phyloP scores from a whole-genome alignment of 768 basidiomycete species.

The Chiua virens region DNA sequence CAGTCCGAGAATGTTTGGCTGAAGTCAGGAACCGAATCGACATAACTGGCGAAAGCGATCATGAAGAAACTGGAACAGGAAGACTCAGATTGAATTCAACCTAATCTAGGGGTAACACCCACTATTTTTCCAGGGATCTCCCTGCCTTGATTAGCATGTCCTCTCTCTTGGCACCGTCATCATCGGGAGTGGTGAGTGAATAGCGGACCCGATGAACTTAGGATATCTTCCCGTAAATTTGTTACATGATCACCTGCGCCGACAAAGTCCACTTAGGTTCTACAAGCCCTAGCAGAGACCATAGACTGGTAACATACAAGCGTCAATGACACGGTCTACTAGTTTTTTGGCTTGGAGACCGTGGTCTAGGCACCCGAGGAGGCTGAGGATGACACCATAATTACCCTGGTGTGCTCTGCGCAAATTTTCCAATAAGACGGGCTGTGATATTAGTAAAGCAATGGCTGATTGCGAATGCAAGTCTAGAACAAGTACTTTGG shows the following conservation, averaged over 20 bases:
- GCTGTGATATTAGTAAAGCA: constrained; percentile 77
- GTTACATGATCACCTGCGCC: constrained; percentile 82
- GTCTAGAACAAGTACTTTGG: constrained; percentile 40
- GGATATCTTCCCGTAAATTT: constrained; percentile 87
- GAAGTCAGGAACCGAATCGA: constrained; percentile 65
- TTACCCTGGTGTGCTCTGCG: constrained; percentile 91
- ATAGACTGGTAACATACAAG: constrained; percentile 37
- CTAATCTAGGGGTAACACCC: constrained; percentile 26
- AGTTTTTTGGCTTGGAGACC: constrained; percentile 84
- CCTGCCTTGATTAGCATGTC: constrained; percentile 62
- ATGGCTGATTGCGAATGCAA: constrained; percentile 80
- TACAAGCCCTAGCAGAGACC: background rate
- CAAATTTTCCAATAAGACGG: constrained; percentile 78
- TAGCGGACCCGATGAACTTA: constrained; percentile 83
- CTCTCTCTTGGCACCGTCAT: constrained; percentile 51
- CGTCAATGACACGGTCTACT: constrained; percentile 89
- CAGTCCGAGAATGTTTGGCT: constrained; percentile 78
- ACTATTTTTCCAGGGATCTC: constrained; percentile 89
- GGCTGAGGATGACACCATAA: constrained; percentile 86
- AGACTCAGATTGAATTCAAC: background rate
- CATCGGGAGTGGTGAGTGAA: constrained; percentile 75
- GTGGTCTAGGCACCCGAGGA: constrained; percentile 90
- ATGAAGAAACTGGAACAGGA: constrained; percentile 75
- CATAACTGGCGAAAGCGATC: constrained; percentile 89
- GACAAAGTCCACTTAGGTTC: constrained; percentile 8